A percentile compares a stretch with the other conserved stretches of the same genome.
Conservation (phyloP, 768 basidiomycete genomes). For the Termitomyces titanicus region DNA sequence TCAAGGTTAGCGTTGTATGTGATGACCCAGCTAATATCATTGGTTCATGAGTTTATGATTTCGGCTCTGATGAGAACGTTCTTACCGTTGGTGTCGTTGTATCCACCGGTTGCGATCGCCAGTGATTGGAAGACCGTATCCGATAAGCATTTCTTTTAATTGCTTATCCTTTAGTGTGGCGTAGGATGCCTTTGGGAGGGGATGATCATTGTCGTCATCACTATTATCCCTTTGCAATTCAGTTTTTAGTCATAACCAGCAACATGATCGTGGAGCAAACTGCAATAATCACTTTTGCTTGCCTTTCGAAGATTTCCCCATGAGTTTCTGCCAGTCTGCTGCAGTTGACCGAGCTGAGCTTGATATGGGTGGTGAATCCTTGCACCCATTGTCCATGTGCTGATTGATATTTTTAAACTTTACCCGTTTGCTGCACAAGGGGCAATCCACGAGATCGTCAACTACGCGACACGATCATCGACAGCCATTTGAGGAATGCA, state of each 20-base stretch:
- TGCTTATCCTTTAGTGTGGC: conserved; percentile 58
- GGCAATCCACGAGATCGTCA: conserved; percentile 49
- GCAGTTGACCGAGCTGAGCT: conserved; percentile 25
- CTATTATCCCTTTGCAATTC: conserved; percentile 6
- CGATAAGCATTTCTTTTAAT: conserved; percentile 50
- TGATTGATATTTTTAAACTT: conserved; percentile 48
- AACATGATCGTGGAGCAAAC: neutral
- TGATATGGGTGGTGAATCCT: conserved; percentile 24
- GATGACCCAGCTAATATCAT: conserved; percentile 57
- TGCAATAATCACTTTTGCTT: conserved; percentile 31
- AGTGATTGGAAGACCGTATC: conserved; percentile 44
- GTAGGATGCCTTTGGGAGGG: conserved; percentile 65
- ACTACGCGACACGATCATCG: conserved; percentile 20
- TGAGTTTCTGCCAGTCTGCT: conserved; percentile 43
- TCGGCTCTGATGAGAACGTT: conserved; percentile 7
- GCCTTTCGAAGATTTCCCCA: conserved; percentile 35
- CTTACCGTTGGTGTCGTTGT: conserved; percentile 57
- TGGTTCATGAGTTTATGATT: neutral
- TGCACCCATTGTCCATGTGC: conserved; percentile 68
- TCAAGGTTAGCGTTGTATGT: conserved; percentile 72
- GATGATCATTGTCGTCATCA: conserved; percentile 34
- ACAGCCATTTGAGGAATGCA: neutral
- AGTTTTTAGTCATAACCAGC: neutral
- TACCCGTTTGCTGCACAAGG: conserved; percentile 51
- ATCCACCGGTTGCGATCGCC: conserved; percentile 53